A percentile compares a stretch with the other conserved stretches of the same genome.
Evolutionary conservation across 495 filamentous ascomycete genomes (phyloP).

Genomic region (Penicillium tannophilum): DNA sequence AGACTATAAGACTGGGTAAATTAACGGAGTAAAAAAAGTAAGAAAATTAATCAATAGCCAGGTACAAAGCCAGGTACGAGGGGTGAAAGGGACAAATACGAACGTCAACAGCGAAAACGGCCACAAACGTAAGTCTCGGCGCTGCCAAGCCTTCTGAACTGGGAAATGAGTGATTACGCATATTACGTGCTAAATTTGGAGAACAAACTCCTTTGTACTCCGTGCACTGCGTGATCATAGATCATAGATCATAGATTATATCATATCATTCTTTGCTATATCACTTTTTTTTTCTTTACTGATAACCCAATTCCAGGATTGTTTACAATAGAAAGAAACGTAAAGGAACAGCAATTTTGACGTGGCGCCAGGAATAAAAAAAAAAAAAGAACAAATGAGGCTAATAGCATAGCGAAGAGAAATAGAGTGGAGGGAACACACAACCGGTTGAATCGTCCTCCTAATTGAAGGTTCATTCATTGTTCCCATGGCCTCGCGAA

Average conservation of each 20-base stretch:
- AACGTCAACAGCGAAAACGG: neutral
- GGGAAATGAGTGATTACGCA: neutral
- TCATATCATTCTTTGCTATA: neutral
- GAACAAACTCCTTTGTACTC: too few relatives aligned
- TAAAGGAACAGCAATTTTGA: constrained; percentile 34
- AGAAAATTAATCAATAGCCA: neutral
- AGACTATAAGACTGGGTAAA: neutral
- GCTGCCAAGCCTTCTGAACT: neutral
- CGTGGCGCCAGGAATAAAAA: constrained; percentile 43
- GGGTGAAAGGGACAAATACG: neutral
- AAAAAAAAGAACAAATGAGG: constrained; percentile 39
- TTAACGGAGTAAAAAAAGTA: neutral
- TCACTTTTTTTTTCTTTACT: constrained; percentile 4
- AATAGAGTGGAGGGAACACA: constrained; percentile 44
- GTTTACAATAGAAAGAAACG: constrained; percentile 8
- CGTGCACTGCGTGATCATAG: too few relatives aligned
- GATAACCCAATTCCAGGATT: constrained; percentile 5
- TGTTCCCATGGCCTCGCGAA: constrained; percentile 27
- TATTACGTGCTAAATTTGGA: neutral
- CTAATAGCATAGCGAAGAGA: constrained; percentile 50
- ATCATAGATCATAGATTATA: neutral
- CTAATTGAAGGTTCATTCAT: constrained; percentile 11
- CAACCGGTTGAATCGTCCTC: constrained; percentile 34
- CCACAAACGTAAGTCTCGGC: neutral
- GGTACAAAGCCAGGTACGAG: neutral